A percentile compares a stretch with the other conserved stretches of the same genome.
Conservation (phyloP, 441 rosid species). For the Codiaeum variegatum region DNA sequence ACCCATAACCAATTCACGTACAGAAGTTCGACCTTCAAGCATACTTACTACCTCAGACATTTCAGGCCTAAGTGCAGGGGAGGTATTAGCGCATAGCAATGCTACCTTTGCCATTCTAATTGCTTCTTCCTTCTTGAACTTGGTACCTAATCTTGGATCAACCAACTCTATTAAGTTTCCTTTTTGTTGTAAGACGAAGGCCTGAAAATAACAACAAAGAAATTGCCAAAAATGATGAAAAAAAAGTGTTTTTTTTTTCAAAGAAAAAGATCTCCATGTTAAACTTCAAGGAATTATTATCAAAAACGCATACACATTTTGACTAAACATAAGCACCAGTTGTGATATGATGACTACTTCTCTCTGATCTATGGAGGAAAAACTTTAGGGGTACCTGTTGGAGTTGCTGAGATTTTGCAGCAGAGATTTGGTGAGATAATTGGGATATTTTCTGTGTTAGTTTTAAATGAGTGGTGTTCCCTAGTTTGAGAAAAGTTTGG, state of each 20-base stretch:
- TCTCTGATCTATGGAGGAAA: neutral
- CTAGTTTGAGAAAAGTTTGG: neutral
- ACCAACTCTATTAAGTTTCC: slow-evolving; percentile 43
- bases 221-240: too few species aligned
- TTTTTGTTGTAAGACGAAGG: slow-evolving; percentile 38
- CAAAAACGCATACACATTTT: too few species aligned
- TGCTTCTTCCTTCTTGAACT: slow-evolving; percentile 43
- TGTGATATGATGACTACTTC: neutral
- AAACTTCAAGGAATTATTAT: too few species aligned
- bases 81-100: slow-evolving; percentile 53
- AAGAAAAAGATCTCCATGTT: too few species aligned
- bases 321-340: too few species aligned
- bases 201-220: slow-evolving; percentile 31
- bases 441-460: too few species aligned
- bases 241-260: too few species aligned
- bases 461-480: too few species aligned
- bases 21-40: slow-evolving; percentile 47
- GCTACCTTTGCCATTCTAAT: slow-evolving; percentile 49
- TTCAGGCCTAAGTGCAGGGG: slow-evolving; percentile 55
- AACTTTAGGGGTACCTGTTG: too few species aligned
- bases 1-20: slow-evolving; percentile 25
- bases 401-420: too few species aligned
- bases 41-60: slow-evolving; percentile 64
- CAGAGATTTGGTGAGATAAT: too few species aligned
- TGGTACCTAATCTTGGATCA: slow-evolving; percentile 41